A percentile compares a stretch with the other conserved stretches of the same genome.
Conservation (phyloP, 257 asterid species). For the Solanum chmielewskii region DNA sequence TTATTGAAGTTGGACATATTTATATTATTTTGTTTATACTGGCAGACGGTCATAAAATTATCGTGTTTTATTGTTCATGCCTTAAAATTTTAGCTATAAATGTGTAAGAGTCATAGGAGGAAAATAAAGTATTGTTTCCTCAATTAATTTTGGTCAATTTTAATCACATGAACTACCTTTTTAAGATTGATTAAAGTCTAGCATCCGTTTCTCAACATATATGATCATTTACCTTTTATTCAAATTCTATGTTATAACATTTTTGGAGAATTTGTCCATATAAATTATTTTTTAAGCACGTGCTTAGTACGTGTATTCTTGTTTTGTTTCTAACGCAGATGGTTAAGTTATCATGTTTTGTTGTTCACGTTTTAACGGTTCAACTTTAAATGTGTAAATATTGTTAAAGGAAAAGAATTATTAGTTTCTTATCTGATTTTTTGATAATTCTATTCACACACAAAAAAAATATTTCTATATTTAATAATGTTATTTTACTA, state of each 20-base stretch:
- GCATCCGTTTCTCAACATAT: neutral
- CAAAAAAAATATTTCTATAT: no score
- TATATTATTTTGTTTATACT: no score
- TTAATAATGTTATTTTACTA: no score
- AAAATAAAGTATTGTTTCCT: no score
- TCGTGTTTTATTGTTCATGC: no score
- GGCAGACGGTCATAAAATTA: no score
- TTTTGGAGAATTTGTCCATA: neutral
- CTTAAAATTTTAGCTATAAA: no score
- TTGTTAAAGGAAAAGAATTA: neutral
- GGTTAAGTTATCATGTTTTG: neutral
- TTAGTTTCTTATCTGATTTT: neutral
- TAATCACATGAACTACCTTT: neutral
- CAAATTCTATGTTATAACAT: neutral
- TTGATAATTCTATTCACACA: neutral
- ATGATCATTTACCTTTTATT: neutral
- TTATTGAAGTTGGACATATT: neutral
- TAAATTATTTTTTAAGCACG: neutral
- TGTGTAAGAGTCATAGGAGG: no score
- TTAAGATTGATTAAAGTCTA: neutral
- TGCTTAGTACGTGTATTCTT: neutral
- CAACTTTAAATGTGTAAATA: neutral
- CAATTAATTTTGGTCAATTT: neutral
- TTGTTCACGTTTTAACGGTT: neutral
- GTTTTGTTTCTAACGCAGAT: neutral